Evolutionary conservation across 2,329 filamentous ascomycete species (phyloP), one percentile per base, ranked within the genome.

Genomic region (Epichloe aotearoae): DNA sequence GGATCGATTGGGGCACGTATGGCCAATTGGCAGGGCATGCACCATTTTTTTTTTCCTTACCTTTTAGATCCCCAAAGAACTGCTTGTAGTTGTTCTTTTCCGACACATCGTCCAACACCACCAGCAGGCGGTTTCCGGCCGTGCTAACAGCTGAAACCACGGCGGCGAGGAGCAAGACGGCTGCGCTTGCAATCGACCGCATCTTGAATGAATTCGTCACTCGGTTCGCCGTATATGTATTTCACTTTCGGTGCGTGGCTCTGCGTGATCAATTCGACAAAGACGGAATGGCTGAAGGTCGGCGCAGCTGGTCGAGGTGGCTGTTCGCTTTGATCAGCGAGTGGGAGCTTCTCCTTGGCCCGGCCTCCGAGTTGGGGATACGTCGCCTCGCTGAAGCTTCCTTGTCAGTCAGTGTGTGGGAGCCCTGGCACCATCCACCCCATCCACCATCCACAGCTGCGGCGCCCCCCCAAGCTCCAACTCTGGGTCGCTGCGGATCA

Each of bases 41-140:
- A 45, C 4, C 11, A 7, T 37, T 14, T 20, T 15, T 7, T 37
- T 15, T 5, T n/a, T n/a, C n/a, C 75, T 64, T 73, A 86, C 86
- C 75, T 64, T 80, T 74, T 53, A 93, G 67, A 64, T 89, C 85
- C 51, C 75, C 77, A 56, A 89, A 73, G 66, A 97, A 91, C 61
- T 83, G 84, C 52, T 86, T 86, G 69, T 95, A 98, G 58, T 79
- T 78, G 59, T 78, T 79, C 75, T 90, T 88, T 64, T 95, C 88
- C 41, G 79, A 76, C 55, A 81, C 75, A 60, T 95, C 85, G 62
- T 97, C 91, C 49, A 95, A 70, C 53, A 98, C 78, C 54, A 94
- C 89, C 62, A 98, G 75, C 68, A 97, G 70, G 64, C 88, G 80
- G 67, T 79, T 80, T 53, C 91, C 93, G 46, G 81, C 77, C 56